Evolutionary conservation across 192 early-diverging fungal genomes (phyloP), one percentile per base, ranked within the genome.

Genomic region (Mortierella claussenii): DNA sequence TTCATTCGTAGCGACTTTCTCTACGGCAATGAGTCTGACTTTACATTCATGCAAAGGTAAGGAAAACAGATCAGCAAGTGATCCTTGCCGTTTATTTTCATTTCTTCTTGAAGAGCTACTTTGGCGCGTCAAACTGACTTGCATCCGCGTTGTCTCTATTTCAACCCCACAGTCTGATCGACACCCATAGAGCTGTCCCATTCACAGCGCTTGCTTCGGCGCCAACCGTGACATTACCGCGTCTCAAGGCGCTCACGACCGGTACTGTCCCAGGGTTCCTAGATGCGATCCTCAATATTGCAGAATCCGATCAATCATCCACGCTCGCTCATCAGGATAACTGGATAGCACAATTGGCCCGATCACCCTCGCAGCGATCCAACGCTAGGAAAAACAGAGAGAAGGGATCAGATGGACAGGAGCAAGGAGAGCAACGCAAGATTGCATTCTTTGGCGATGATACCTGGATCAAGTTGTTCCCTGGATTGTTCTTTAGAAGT

Each of bases 391-490:
- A 27, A 4, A 2, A 33, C 49, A 65, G 2, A 75, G 81, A 28
- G 65, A 70, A 7, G 1, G 10, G 13, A 13, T 21, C 11, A 7
- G 21, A 23, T 10, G 31, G 13, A 18, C 30, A 2, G 12, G 44
- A 21, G 30, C 81, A 33, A 18, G 55, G 70, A 2, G 78, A 82
- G 27, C 75, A 79, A 5, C 84, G 84, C 44, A 85, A 85, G 15
- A 67, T 93, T 11, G 83, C 88, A 23, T 95, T 95, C 55, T 91
- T 95, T 82, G 97, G 97, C 52, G 97, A 98, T 74, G 96, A 98
- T 57, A 98, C 97, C 0, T 99, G 97, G 97, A 87, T 89, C 24
- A 86, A 86, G 53, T 68, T 99, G 58, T 99, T 94, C 63, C 95
- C 95, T 4, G 78, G 82, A 0, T 62, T 87, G 27, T 86, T 94